Conservation (phyloP, 2,329 filamentous ascomycete genomes). For the Didymella segeticola region DNA sequence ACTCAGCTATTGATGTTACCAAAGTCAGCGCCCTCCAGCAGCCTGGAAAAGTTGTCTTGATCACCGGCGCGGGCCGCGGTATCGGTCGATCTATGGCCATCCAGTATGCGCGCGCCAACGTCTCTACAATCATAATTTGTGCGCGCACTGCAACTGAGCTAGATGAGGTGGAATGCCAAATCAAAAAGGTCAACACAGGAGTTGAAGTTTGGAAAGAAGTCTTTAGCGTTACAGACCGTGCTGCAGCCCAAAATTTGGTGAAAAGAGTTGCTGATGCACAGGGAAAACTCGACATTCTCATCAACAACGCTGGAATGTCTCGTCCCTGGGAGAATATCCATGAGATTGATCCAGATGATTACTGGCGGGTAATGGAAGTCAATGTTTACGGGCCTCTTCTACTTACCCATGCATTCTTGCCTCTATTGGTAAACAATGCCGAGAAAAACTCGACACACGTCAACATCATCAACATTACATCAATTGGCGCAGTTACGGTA, state of each 20-base stretch:
- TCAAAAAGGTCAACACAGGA: slow-evolving; percentile 49
- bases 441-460: slow-evolving; percentile 42
- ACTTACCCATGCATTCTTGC: slow-evolving; percentile 55
- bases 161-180: slow-evolving; percentile 42
- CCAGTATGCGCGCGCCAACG: slow-evolving; percentile 63
- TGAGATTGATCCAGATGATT: slow-evolving; percentile 47
- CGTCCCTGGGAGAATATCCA: slow-evolving; percentile 39
- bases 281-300: slow-evolving; percentile 52
- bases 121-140: slow-evolving; percentile 59
- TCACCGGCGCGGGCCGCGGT: slow-evolving; percentile 63
- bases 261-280: slow-evolving; percentile 34
- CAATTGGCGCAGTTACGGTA: slow-evolving; percentile 50
- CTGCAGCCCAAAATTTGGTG: slow-evolving; percentile 47
- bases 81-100: slow-evolving; percentile 62
- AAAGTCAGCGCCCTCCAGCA: slow-evolving; percentile 46
- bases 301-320: slow-evolving; percentile 57
- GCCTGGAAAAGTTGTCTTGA: slow-evolving; percentile 54
- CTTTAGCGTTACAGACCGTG: slow-evolving; percentile 53
- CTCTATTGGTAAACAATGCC: slow-evolving; percentile 44
- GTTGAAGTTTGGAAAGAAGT: slow-evolving; percentile 53
- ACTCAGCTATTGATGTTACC: slow-evolving; percentile 58
- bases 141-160: slow-evolving; percentile 57
- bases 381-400: slow-evolving; percentile 60
- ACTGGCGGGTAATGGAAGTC: slow-evolving; percentile 55
- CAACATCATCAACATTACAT: slow-evolving; percentile 56